These are phyloP conservation scores for Rhodotorula diobovata DNA, from an alignment of 768 basidiomycete species.

Conservation along the genomic window DNA sequence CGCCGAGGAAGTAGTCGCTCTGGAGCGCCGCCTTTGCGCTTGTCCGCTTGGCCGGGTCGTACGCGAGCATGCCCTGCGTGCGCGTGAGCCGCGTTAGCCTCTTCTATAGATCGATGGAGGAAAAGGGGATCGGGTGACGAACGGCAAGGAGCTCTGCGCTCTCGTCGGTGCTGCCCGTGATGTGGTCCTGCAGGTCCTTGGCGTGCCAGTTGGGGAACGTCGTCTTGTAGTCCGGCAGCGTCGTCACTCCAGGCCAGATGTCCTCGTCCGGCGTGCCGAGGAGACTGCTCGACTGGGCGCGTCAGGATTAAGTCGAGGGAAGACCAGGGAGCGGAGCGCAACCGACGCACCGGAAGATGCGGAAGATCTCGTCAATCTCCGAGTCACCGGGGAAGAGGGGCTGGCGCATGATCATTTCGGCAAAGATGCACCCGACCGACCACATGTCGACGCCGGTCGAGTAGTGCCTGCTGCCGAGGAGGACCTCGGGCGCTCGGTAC, in stretches of 20 bases:
- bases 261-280: constrained; percentile 91
- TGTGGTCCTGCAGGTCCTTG: constrained; percentile 57
- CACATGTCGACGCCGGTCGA: constrained; percentile 99
- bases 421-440: constrained; percentile 98
- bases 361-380: constrained; percentile 99
- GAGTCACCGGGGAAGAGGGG: constrained; percentile 97
- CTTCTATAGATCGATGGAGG: not conserved
- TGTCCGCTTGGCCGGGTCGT: constrained; percentile 39
- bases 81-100: not conserved
- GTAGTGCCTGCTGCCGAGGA: constrained; percentile 92
- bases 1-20: constrained; percentile 34
- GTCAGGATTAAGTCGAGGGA: no score
- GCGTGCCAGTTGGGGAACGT: constrained; percentile 92
- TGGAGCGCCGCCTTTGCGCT: constrained; percentile 34
- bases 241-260: constrained; percentile 81
- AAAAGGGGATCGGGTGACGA: not conserved
- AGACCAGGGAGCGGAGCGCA: not conserved
- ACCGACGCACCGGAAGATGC: constrained; percentile 82
- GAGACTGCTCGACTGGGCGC: no score
- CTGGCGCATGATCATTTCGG: constrained; percentile 91
- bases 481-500: constrained; percentile 97
- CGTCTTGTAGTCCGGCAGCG: constrained; percentile 88
- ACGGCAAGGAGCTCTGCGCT: constrained; percentile 38
- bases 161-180: constrained; percentile 32
- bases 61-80: constrained; percentile 39